Evolutionary conservation across 2,329 filamentous ascomycete species (phyloP), one percentile per base, ranked within the genome.

Genomic region (Plenodomus biglobosus): DNA sequence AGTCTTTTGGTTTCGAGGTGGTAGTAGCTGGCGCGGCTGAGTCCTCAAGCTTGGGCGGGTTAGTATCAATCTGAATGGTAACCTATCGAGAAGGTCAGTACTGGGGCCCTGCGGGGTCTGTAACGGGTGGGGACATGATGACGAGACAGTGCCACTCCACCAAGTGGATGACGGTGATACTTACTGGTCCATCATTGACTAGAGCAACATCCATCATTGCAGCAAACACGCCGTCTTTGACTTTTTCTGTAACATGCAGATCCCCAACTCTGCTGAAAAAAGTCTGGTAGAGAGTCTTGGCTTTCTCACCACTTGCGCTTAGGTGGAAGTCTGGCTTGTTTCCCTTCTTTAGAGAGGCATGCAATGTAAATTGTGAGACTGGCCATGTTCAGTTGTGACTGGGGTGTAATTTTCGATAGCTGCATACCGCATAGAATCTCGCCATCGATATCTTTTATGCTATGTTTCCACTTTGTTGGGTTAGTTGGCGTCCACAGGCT

Each of bases 151-250:
- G 82, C 80, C 78, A 76, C 79, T 71, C 76, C 77, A 67, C 83
- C 78, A 78, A 72, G 73, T 77, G 82, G 71, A 73, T 73, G 72
- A 78, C 82, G 35, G 18, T 16, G 35, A 81, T 70, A 82, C 82
- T 77, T 81, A 86, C 83, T 75, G 84, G 84, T 65, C 84, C 83
- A 64, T 97, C 92, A 59, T 97, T 97, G 41, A 96, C 85, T 22
- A 96, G 75, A 40, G 88, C 87, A 49, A 99, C 92, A 66, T 97
- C 87, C 94, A 99, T 99, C 92, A 95, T 96, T 41, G 94, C 94
- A 68, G 96, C 92, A 71, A 99, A 99, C 22, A 92, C 85, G n/a
- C 95, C 94, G 69, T 99, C 87, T 69, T 96, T 91, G 49, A 99
- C 92, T 55, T 80, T 85, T 8, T 90, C 88, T 6, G 81, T 72